These are phyloP conservation scores for Alternaria sp. DNA, from an alignment of 2,329 filamentous ascomycete genomes.

Conservation along the genomic window DNA sequence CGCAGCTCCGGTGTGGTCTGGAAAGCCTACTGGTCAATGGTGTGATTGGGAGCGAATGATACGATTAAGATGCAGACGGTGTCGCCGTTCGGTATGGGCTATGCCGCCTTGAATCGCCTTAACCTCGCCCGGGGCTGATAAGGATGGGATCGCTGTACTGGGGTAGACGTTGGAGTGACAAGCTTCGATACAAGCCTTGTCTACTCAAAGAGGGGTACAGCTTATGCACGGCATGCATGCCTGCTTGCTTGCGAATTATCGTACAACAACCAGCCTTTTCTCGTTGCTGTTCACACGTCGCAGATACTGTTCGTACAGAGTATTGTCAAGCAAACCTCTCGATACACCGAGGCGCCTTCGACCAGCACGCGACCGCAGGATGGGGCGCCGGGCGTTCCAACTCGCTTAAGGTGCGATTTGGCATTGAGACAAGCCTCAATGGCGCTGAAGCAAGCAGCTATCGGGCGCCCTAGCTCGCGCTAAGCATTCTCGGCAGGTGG, in stretches of 20 bases:
- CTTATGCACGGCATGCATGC: neutral
- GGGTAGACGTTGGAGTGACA: constrained; percentile 13
- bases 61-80: constrained; percentile 16
- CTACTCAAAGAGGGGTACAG: constrained; percentile 26
- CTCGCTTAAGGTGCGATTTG: constrained; percentile 20
- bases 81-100: constrained; percentile 18
- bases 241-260: neutral
- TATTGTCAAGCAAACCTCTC: neutral
- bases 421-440: constrained; percentile 23
- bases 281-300: neutral
- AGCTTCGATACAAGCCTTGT: constrained; percentile 20
- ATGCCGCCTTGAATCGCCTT: constrained; percentile 23
- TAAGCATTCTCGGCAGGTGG: constrained; percentile 16
- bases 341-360: neutral
- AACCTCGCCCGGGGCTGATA: constrained; percentile 29
- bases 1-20: constrained; percentile 14
- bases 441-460: constrained; percentile 4
- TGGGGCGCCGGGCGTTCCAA: constrained; percentile 1
- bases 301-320: neutral
- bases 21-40: constrained; percentile 26
- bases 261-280: neutral
- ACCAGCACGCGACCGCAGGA: constrained; percentile 7
- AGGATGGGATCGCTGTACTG: constrained; percentile 20
- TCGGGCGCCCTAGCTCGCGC: neutral
- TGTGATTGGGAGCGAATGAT: constrained; percentile 22